Evolutionary conservation across 805 yeast species (phyloP).

Genomic region (Wickerhamomyces bovis): DNA sequence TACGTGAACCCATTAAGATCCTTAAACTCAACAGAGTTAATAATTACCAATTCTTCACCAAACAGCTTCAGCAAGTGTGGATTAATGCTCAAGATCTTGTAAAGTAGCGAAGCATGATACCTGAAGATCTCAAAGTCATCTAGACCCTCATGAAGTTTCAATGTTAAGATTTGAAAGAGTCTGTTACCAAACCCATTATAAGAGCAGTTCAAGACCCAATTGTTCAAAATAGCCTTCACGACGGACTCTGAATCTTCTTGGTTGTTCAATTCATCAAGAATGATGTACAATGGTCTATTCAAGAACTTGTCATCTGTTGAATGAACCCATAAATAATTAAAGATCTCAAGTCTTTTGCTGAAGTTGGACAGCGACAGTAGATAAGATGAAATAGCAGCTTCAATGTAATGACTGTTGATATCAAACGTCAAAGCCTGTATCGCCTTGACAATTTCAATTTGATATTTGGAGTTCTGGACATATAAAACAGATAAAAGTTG

Average conservation of each 20-base stretch:
- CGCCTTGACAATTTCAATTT: conserved; percentile 63
- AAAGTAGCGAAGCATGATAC: conserved; percentile 52
- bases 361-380: conserved; percentile 37
- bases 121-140: conserved; percentile 62
- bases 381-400: conserved; percentile 62
- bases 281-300: conserved; percentile 56
- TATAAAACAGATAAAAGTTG: conserved; percentile 16
- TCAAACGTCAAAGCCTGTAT: conserved; percentile 57
- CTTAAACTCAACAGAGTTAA: conserved; percentile 41
- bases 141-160: conserved; percentile 41
- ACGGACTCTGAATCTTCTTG: conserved; percentile 17
- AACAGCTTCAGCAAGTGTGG: conserved; percentile 41
- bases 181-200: conserved; percentile 53
- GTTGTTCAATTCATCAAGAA: conserved; percentile 56
- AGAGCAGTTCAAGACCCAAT: conserved; percentile 42
- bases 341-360: conserved; percentile 42
- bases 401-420: conserved; percentile 50
- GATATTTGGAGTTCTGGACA: conserved; percentile 31
- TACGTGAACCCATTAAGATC: conserved; percentile 50
- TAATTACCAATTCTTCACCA: conserved; percentile 51
- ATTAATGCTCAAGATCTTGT: conserved; percentile 45
- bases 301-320: conserved; percentile 47
- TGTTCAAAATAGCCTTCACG: conserved; percentile 35
- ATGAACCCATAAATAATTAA: conserved; percentile 71
- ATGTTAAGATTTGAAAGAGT: conserved; percentile 52